Evolutionary conservation across 176 grass and related monocot genomes (phyloP), one percentile per base, ranked within the genome.

Genomic region (Carex kokanica): DNA sequence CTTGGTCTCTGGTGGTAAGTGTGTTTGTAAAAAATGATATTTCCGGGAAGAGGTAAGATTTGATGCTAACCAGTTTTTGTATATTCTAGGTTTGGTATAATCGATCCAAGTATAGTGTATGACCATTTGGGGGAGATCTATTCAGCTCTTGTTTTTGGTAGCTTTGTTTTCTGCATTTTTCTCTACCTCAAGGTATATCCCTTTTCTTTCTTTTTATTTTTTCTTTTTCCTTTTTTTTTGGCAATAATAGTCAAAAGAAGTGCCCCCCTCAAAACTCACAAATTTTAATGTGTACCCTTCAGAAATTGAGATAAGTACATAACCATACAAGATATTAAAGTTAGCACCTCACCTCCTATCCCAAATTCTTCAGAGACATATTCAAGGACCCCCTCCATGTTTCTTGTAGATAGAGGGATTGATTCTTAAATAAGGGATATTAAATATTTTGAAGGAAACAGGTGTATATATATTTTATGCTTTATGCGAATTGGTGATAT

Each of bases 71-170:
- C 12, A 38, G 6, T n/a, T 79, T 77, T 34, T 69, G 21, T 84
- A 47, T 60, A 1, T 68, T 2, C 63, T 64, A 99, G 97, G 97
- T 99, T 92, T 83, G 93, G 85, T 82, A 84, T 92, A 64, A 93
- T 99, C 82, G 87, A 96, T 84, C 97, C 97, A 83, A 88, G 89
- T 8, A 87, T 93, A 74, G 97, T 99, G 6, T 99, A 99, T 85
- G 97, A 96, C 38, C 93, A 99, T 81, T 80, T 99, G 81, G 97
- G 97, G 38, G 97, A 99, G 84, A 99, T 99, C 60, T 99, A 82
- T 88, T 88, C 97, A 31, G 83, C 97, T 80, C 91, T 99, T 74
- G 85, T 99, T 36, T 79, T 99, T 81, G 97, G 97, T 84, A 99
- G 97, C 78, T 90, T 99, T 59, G 80, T 99, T 54, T 99, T 99